Percentiles rank a stretch among this genome's conserved stretches.
Conservation (phyloP, 1,139 yeast genomes). For the Candida sp. region DNA sequence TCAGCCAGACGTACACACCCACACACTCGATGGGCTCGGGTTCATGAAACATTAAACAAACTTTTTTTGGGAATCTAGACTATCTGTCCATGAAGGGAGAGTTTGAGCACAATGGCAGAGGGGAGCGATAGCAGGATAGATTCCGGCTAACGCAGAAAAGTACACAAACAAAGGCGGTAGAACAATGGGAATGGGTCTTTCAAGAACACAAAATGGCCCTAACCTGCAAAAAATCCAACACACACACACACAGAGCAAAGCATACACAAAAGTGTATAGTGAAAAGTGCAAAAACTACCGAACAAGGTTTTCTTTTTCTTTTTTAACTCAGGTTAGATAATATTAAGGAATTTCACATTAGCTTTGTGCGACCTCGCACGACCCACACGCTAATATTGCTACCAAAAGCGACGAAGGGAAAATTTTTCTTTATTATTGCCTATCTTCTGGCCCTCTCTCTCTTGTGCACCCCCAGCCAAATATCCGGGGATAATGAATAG, state of each 20-base stretch:
- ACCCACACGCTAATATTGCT: not conserved
- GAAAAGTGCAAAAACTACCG: not conserved
- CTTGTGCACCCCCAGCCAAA: not conserved
- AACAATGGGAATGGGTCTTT: not conserved
- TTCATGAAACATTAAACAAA: too few species aligned
- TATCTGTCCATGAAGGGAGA: not conserved
- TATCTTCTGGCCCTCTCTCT: not conserved
- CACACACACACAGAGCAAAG: not conserved
- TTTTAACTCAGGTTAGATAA: not conserved
- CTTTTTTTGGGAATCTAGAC: not conserved
- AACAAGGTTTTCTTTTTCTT: not conserved
- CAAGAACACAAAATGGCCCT: not conserved
- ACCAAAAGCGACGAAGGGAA: not conserved
- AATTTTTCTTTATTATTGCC: not conserved
- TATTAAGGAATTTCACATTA: slow-evolving; percentile 1
- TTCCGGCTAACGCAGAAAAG: not conserved
- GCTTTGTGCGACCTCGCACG: not conserved
- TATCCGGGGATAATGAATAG: slow-evolving; percentile 1
- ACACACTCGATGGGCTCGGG: too few species aligned
- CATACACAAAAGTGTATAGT: not conserved
- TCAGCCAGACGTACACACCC: too few species aligned
- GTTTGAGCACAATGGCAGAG: not conserved
- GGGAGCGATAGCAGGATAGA: not conserved
- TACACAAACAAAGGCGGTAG: not conserved
- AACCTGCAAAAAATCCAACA: not conserved